A percentile compares a stretch with the other conserved stretches of the same genome.
Evolutionary conservation across 192 early-diverging fungal genomes (phyloP).

Genomic region (Helicostylum pulchrum): DNA sequence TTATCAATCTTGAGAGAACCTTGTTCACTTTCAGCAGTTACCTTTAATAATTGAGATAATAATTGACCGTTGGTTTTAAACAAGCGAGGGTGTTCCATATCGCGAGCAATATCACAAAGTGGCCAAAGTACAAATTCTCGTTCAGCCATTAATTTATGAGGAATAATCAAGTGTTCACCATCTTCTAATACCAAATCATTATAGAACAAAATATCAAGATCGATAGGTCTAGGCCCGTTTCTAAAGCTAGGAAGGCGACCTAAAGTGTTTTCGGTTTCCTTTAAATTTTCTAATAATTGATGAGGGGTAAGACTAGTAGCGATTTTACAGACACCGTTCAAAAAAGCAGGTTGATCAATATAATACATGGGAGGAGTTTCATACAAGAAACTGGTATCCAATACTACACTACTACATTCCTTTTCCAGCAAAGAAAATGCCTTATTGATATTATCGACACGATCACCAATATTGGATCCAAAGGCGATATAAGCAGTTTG

Average conservation of each 20-base stretch:
- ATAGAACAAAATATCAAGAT: conserved; percentile 96
- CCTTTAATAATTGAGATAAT: conserved; percentile 55
- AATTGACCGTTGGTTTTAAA: conserved; percentile 75
- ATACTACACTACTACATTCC: conserved; percentile 42
- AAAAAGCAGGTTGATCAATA: conserved; percentile 84
- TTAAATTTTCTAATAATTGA: conserved; percentile 70
- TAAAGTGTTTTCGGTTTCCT: conserved; percentile 80
- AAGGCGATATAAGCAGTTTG: conserved; percentile 79
- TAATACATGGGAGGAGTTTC: conserved; percentile 97
- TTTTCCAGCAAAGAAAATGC: conserved; percentile 61
- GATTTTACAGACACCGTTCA: conserved; percentile 89
- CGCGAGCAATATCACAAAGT: conserved; percentile 88
- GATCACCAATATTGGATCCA: conserved; percentile 90
- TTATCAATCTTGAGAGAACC: conserved; percentile 48
- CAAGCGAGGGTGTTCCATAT: conserved; percentile 84
- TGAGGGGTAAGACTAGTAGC: conserved; percentile 73
- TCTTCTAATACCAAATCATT: conserved; percentile 66
- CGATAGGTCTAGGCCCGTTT: conserved; percentile 91
- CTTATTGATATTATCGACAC: conserved; percentile 70
- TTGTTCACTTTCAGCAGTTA: conserved; percentile 35
- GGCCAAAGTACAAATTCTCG: conserved; percentile 94
- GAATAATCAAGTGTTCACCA: conserved; percentile 72
- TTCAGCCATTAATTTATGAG: conserved; percentile 85
- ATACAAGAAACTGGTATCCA: conserved; percentile 95
- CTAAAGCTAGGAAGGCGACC: conserved; percentile 65